These are phyloP conservation scores for Lactarius vividus DNA, from an alignment of 768 basidiomycete species.

Conservation along the genomic window DNA sequence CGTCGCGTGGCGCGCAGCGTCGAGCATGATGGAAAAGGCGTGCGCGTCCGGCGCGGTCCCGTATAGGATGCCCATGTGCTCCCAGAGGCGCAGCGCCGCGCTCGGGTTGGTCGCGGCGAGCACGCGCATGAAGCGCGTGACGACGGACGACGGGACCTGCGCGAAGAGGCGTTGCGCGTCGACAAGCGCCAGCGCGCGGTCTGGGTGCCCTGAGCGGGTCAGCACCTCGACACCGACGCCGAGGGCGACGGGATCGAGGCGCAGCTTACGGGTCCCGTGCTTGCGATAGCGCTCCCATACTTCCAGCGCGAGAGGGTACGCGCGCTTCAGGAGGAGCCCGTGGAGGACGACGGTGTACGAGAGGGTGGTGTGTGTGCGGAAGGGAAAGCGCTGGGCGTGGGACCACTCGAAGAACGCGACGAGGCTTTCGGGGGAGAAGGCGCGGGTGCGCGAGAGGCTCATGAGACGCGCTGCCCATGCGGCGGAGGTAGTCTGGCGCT, in stretches of 20 bases:
- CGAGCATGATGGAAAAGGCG: conserved; percentile 60
- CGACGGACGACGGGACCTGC: conserved; percentile 1
- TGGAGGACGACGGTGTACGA: conserved; percentile 56
- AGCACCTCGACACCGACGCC: conserved; percentile 51
- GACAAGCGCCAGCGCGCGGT: conserved; percentile 50
- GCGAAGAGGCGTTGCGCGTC: conserved; percentile 34
- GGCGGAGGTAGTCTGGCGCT: not conserved
- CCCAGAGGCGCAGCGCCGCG: conserved; percentile 64
- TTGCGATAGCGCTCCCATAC: conserved; percentile 24
- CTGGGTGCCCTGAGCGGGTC: conserved; percentile 42
- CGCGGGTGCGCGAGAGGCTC: conserved; percentile 13
- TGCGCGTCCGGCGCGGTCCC: conserved; percentile 50
- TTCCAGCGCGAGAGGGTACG: conserved; percentile 41
- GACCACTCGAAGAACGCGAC: conserved; percentile 40
- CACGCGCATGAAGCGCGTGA: conserved; percentile 43
- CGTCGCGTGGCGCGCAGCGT: conserved; percentile 53
- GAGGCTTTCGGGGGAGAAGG: conserved; percentile 34
- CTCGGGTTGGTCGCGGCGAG: conserved; percentile 55
- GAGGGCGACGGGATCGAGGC: conserved; percentile 48
- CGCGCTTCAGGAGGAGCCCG: conserved; percentile 47
- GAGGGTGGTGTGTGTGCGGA: conserved; percentile 41
- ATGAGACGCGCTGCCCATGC: conserved; percentile 21
- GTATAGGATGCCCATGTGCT: conserved; percentile 59
- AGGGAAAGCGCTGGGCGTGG: conserved; percentile 30
- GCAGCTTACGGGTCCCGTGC: conserved; percentile 25